phyloP scores from a whole-genome alignment of 352 stramenopile genomes.

The Pythium brassicae region DNA sequence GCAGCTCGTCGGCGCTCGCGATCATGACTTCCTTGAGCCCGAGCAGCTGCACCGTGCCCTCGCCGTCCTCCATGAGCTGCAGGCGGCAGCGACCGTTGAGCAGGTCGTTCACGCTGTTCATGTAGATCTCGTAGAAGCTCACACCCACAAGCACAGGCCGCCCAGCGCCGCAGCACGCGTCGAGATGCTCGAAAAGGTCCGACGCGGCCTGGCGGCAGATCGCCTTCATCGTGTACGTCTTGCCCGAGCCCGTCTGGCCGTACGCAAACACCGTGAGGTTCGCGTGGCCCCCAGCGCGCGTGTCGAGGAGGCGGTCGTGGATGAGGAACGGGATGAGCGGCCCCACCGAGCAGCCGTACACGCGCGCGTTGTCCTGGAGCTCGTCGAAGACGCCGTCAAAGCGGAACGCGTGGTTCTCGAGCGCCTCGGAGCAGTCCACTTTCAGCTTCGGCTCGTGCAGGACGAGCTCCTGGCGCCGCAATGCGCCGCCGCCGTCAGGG shows the following conservation, averaged over 20 bases:
- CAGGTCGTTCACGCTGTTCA: slow-evolving; percentile 93
- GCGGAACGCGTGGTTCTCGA: slow-evolving; percentile 67
- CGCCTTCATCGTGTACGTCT: slow-evolving; percentile 93
- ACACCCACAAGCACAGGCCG: slow-evolving; percentile 68
- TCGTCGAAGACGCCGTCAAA: slow-evolving; percentile 93
- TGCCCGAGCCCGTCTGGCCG: slow-evolving; percentile 93
- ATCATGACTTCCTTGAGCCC: slow-evolving; percentile 60
- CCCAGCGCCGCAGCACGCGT: slow-evolving; percentile 5
- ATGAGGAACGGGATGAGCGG: slow-evolving; percentile 52
- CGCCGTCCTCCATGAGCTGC: slow-evolving; percentile 90
- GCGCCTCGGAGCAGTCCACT: slow-evolving; percentile 60
- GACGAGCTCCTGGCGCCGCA: slow-evolving; percentile 38
- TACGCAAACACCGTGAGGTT: slow-evolving; percentile 57
- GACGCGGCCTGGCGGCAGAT: slow-evolving; percentile 57
- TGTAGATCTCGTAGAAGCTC: slow-evolving; percentile 97
- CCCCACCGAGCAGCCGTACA: slow-evolving; percentile 80
- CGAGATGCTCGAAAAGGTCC: slow-evolving; percentile 55
- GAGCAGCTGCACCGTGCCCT: slow-evolving; percentile 89
- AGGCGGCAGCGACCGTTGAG: slow-evolving; percentile 87
- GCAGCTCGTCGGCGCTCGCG: slow-evolving; percentile 1
- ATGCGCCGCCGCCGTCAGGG: neutral
- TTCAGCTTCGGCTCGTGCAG: slow-evolving; percentile 72
- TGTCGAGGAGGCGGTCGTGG: slow-evolving; percentile 12
- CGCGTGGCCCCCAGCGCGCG: slow-evolving; percentile 2
- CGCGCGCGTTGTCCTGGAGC: slow-evolving; percentile 80